These are phyloP conservation scores for Hymenoscyphus scutula DNA, from an alignment of 2,329 filamentous ascomycete species.

Conservation along the genomic window DNA sequence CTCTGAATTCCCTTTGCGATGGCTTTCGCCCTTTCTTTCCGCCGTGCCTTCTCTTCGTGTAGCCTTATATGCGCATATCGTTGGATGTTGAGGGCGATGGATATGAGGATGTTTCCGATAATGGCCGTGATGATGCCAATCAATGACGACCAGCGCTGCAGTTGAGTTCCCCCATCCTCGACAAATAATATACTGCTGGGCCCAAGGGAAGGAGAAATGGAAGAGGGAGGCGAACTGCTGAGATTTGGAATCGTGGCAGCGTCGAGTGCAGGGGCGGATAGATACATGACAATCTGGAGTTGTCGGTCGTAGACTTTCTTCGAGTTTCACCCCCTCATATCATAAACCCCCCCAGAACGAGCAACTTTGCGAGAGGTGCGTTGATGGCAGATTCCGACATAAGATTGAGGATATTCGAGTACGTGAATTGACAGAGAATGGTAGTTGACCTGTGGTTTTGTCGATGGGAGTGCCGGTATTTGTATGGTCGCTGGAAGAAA, in stretches of 20 bases:
- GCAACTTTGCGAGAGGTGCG: conserved; percentile 9
- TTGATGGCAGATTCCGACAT: conserved; percentile 7
- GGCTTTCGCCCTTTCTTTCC: conserved; percentile 53
- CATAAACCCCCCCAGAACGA: conserved; percentile 14
- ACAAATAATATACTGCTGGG: conserved; percentile 8
- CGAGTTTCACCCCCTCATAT: conserved; percentile 26
- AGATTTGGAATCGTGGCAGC: conserved; percentile 16
- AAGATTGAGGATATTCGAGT: conserved; percentile 11
- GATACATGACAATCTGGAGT: conserved; percentile 31
- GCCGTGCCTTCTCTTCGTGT: conserved; percentile 64
- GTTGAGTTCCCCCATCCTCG: conserved; percentile 44
- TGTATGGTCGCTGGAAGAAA: neutral
- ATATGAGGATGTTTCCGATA: conserved; percentile 88
- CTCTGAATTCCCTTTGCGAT: conserved; percentile 38
- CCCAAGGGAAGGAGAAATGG: conserved; percentile 6
- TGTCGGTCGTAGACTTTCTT: conserved; percentile 9
- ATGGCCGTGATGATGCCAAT: conserved; percentile 95
- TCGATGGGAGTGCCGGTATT: neutral
- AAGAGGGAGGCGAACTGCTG: conserved; percentile 8
- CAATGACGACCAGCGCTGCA: conserved; percentile 81
- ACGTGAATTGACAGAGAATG: neutral
- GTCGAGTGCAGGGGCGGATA: conserved; percentile 24
- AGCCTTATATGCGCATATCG: conserved; percentile 90
- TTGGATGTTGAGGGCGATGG: conserved; percentile 92
- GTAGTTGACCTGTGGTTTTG: neutral